Evolutionary conservation across 75 land plant species (phyloP).

Genomic region (Azolla pinnata): DNA sequence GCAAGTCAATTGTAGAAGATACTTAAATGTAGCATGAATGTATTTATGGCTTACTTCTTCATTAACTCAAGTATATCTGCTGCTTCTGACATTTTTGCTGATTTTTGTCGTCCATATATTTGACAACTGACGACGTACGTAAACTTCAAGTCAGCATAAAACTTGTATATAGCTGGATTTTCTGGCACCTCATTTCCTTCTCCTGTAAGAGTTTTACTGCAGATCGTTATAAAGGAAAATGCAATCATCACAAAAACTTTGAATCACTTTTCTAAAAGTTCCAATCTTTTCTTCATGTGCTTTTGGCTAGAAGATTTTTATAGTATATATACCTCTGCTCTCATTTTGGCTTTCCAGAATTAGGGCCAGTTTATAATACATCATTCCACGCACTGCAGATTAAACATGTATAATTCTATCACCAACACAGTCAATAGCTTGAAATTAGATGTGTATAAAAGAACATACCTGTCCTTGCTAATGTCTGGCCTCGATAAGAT

Average conservation of each 20-base stretch:
- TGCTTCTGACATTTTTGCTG: slow-evolving; percentile 35
- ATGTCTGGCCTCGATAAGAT: slow-evolving; percentile 81
- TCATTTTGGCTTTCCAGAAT: too few species aligned
- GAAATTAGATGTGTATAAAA: background rate
- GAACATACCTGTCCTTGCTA: slow-evolving; percentile 72
- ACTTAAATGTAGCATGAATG: background rate
- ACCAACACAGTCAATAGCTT: background rate
- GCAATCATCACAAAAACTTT: too few species aligned
- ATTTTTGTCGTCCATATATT: slow-evolving; percentile 90
- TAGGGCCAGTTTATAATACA: slow-evolving; percentile 64
- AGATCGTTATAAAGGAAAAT: too few species aligned
- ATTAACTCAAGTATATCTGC: slow-evolving; percentile 22
- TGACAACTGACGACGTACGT: slow-evolving; percentile 93
- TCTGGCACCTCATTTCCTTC: too few species aligned
- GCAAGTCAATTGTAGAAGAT: background rate
- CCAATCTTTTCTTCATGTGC: too few species aligned
- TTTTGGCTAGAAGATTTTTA: too few species aligned
- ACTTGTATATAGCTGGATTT: slow-evolving; percentile 10
- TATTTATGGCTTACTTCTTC: slow-evolving; percentile 10
- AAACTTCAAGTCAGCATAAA: slow-evolving; percentile 82
- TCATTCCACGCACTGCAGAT: slow-evolving; percentile 79
- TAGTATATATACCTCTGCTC: slow-evolving; percentile 20
- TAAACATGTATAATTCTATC: slow-evolving; percentile 4
- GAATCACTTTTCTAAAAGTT: too few species aligned
- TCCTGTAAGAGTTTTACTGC: too few species aligned